Evolutionary conservation across 257 asterid species (phyloP), one percentile per base, ranked within the genome.

Genomic region (Gentiana macrophylla): DNA sequence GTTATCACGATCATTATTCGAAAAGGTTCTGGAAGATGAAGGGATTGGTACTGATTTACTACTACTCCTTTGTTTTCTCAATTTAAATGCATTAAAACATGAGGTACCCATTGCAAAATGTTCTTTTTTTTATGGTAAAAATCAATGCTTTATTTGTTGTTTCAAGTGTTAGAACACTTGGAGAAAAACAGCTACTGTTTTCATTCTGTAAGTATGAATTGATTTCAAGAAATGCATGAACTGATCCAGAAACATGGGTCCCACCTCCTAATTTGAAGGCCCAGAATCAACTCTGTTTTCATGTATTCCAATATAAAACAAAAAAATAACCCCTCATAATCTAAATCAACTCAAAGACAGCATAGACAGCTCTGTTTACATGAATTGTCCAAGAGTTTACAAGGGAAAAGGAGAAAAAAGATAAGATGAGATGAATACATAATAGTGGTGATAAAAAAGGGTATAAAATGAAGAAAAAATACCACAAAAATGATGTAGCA

Each of bases 181-280:
- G 46, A 41, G 10, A 5, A 41, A 32, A 65, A 63, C 72, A 52
- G n/a, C 32, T 49, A 67, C 59, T 55, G 45, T 62, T 67, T 64
- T 79, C 82, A 95, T 82, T 72, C 85, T 80, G 79, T 82, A 74
- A 11, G 94, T 82, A 71, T 77, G 96, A 59, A 75, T 81, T 61
- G 94, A 81, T 74, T 83, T 86, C 83, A 86, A 52, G 80, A 89
- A 89, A 65, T 69, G 90, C 95, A 79, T 81, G 84, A 84, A 79
- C 80, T 74, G 94, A 67, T 82, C 84, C 78, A 62, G 75, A 79
- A 75, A 78, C 93, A 80, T 79, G 80, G 47, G 83, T 67, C 53
- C 65, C n/a, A 35, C 49, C 32, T 49, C 46, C 43, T 43, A 49
- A 8, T 32, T 8, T 15, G 50, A 9, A 51, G 8, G 52, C 9